Conservation (phyloP, 2,329 filamentous ascomycete species). For the Lachnellula arida region DNA sequence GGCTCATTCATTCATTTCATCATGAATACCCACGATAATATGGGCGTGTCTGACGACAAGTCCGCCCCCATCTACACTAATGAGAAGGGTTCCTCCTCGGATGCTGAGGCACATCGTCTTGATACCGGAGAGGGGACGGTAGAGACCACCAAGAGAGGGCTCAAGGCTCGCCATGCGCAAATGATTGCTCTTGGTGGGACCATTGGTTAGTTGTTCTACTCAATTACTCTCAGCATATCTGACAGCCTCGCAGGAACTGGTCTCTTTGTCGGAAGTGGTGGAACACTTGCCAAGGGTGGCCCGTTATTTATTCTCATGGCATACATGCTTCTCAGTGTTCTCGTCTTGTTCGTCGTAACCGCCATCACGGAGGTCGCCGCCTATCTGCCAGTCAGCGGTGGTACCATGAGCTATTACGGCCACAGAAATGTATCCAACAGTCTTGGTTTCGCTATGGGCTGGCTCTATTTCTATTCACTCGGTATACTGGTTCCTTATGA, state of each 20-base stretch:
- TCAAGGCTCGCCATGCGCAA: slow-evolving; percentile 30
- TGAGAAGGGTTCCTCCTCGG: slow-evolving; percentile 10
- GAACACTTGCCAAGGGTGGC: slow-evolving; percentile 40
- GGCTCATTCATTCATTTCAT: background rate
- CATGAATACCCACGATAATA: slow-evolving; percentile 9
- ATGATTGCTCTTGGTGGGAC: slow-evolving; percentile 36
- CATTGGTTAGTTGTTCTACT: slow-evolving; percentile 31
- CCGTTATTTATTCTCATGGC: slow-evolving; percentile 41
- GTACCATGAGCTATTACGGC: slow-evolving; percentile 46
- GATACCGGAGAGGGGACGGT: background rate
- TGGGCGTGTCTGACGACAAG: slow-evolving; percentile 5
- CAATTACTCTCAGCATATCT: background rate
- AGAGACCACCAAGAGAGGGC: slow-evolving; percentile 25
- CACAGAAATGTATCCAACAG: slow-evolving; percentile 40
- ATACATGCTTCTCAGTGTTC: slow-evolving; percentile 40
- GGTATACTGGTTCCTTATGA: slow-evolving; percentile 37
- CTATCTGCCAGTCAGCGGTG: slow-evolving; percentile 51
- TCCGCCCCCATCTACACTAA: slow-evolving; percentile 2
- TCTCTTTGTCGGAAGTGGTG: slow-evolving; percentile 41
- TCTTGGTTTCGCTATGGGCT: slow-evolving; percentile 43
- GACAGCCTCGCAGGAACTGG: slow-evolving; percentile 18
- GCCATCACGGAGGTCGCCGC: slow-evolving; percentile 54
- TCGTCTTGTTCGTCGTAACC: slow-evolving; percentile 45
- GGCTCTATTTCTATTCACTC: slow-evolving; percentile 35
- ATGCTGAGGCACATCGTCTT: slow-evolving; percentile 2